Base-by-base conservation (phyloP, 2,329 filamentous ascomycete genomes). In the Claviceps capensis region DNA sequence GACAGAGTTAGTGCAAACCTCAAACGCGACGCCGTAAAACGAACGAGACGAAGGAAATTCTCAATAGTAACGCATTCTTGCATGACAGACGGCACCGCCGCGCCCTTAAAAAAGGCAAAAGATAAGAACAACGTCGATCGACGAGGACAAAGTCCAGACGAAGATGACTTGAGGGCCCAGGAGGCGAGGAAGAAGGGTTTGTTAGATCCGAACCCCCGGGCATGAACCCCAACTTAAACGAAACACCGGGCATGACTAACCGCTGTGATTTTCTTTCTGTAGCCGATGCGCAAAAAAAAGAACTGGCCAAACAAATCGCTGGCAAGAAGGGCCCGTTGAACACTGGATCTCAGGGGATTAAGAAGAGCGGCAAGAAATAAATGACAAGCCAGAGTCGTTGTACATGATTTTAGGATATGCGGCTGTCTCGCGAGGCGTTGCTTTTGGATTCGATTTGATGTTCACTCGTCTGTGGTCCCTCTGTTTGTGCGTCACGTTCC, bases 331-430 rank as follows among this genome's bases (percentile, higher is more conserved):
- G 91, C 3, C 90, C 91, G 40, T 67, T 96, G 66, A 90, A 89
- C 72, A 85, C 82, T 36, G 89, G 88, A 37, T 70, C 77, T 48
- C 88, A 94, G 72, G 89, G 88, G 56, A 95, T 97, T 76, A 96
- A 96, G 83, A 96, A 95, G 81, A 93, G 86, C 56, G 90, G 89
- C 70, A 95, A 96, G 86, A 95, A 96, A 83, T 95, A 78, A 72
- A 47, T 17, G 47, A 42, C 52, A 43, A 26, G 46, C 42, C 22
- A 51, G 23, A 45, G 23, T 34, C 22, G n/a, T 7, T 30, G 7
- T 47, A 37, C 14, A 19, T 47, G 17, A 22, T 22, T 5, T 16
- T 34, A 38, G 22, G 9, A n/a, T 30, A 30, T 4, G 8, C 34
- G n/a, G 34, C 34, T 37, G 34, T 23, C 4, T 3, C 16, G 40